Evolutionary conservation across 306 rosid species (phyloP), one percentile per base, ranked within the genome.

Genomic region (Pyrus bretschneideri): DNA sequence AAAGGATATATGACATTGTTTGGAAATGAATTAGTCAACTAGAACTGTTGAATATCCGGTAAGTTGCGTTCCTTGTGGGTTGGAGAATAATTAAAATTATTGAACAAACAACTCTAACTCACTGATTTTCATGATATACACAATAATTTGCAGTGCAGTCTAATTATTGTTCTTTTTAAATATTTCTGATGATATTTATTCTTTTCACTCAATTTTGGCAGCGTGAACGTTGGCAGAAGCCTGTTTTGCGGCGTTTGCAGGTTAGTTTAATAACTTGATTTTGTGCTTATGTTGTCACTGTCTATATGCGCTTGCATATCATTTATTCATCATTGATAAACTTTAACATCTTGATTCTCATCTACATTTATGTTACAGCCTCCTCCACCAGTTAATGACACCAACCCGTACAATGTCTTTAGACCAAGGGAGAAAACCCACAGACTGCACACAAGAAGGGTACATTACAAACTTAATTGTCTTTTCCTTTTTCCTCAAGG

Each of bases 351-450:
- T 61, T 11, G 27, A 40, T 59, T 35, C 72, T 79, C 84, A 75
- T 72, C 62, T 83, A 70, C 73, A 42, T 74, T 74, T 84, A 63
- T 40, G 78, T 5, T 82, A 74, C 93, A 92, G 99, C 99, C 97
- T 11, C 97, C 99, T 82, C 97, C 99, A 38, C 97, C 99, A 6
- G 97, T 90, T 71, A 92, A 92, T 62, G 99, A 95, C 76, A 95
- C 99, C 83, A 95, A 95, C 76, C 99, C 99, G 3, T 95, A 95
- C 81, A 95, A 95, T 86, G 99, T 95, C 78, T 95, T 95, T 80
- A 90, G 99, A 80, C 99, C 99, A 15, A 92, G 99, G 87, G 99
- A 95, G 85, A 95, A 95, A 87, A 87, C 97, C 73, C 99, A 95
- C 85, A 92, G 97, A 83, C 97, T 95, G 77, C 97, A 95, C 84